Evolutionary conservation across 371 early-diverging fungal species (phyloP), one percentile per base, ranked within the genome.

Genomic region (Mortierella sp.): DNA sequence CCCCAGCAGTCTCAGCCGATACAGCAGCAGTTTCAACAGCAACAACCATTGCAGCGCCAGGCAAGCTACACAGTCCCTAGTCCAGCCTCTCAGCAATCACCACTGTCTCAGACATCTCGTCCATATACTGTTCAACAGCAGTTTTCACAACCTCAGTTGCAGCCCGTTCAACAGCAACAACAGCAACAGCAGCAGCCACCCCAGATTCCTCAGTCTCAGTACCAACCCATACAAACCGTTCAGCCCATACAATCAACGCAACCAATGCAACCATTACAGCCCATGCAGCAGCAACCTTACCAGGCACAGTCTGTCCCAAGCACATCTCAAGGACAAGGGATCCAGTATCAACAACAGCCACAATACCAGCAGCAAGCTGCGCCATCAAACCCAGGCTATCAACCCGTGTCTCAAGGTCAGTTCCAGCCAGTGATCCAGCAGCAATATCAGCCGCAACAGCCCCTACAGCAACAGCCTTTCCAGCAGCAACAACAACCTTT

Each of bases 221-320:
- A 62, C 15, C 55, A 55, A 15, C 22, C 55, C 11, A 21, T 22
- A 10, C 55, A 55, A 22, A 0, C 28, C 22, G 2, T 28, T 8
- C 55, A 55, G 28, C 28, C 19, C 19, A 21, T 22, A 19, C 52
- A 47, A 19, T 2, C 47, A 16, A 16, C 19, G 47, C 52, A 52
- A 52, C 10, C 47, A 16, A 16, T 10, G 47, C 52, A 52, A 52
- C 52, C 52, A 1, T n/a, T 52, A 21, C 71, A 72, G 64, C 64
- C 67, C 52, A 62, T 63, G 72, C 78, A 74, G 36, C 73, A 65
- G 36, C 84, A 79, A 33, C 70, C 69, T 24, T 72, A 69, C 28
- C 71, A 76, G 58, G 43, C 72, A 43, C 67, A 69, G 10, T 52
- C 71, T 57, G 52, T 52, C 38, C 63, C 79, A 16, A 67, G 63